These are phyloP conservation scores for Phytophthora brassicae DNA, from an alignment of 352 stramenopile species.

Conservation along the genomic window DNA sequence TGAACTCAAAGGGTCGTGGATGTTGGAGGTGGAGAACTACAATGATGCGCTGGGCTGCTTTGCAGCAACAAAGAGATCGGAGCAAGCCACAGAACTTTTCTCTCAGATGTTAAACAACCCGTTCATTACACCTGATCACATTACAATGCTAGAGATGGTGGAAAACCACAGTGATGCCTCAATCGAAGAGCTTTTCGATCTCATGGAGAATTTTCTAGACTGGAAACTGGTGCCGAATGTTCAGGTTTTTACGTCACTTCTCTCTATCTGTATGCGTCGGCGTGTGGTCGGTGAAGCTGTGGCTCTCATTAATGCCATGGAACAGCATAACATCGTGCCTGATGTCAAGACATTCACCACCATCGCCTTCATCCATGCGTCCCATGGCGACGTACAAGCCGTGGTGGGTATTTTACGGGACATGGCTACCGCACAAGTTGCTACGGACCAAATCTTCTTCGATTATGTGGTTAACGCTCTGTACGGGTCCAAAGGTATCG, in stretches of 20 bases:
- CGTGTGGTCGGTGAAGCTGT: slow-evolving; percentile 56
- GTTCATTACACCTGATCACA: slow-evolving; percentile 54
- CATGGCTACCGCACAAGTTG: slow-evolving; percentile 41
- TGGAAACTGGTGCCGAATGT: slow-evolving; percentile 54
- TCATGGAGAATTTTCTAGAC: slow-evolving; percentile 76
- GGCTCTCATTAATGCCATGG: slow-evolving; percentile 60
- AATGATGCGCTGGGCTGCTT: slow-evolving; percentile 79
- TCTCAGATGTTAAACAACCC: slow-evolving; percentile 58
- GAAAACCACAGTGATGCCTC: slow-evolving; percentile 63
- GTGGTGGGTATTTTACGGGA: slow-evolving; percentile 50
- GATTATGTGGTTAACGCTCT: slow-evolving; percentile 62
- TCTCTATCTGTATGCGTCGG: slow-evolving; percentile 65
- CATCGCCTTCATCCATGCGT: slow-evolving; percentile 64
- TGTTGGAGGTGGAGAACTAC: slow-evolving; percentile 68
- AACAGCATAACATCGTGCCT: slow-evolving; percentile 35
- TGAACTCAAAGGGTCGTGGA: slow-evolving; percentile 45
- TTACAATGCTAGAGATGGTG: slow-evolving; percentile 82
- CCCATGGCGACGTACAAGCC: slow-evolving; percentile 50
- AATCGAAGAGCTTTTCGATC: slow-evolving; percentile 61
- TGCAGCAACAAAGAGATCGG: slow-evolving; percentile 45
- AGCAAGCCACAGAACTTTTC: slow-evolving; percentile 66
- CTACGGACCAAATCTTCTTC: slow-evolving; percentile 61
- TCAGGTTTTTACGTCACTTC: slow-evolving; percentile 75
- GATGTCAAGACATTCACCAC: slow-evolving; percentile 74
- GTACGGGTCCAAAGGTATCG: slow-evolving; percentile 56